Evolutionary conservation across 169 alveolate genomes (phyloP), one percentile per base, ranked within the genome.

Genomic region (Plasmodium ovale): DNA sequence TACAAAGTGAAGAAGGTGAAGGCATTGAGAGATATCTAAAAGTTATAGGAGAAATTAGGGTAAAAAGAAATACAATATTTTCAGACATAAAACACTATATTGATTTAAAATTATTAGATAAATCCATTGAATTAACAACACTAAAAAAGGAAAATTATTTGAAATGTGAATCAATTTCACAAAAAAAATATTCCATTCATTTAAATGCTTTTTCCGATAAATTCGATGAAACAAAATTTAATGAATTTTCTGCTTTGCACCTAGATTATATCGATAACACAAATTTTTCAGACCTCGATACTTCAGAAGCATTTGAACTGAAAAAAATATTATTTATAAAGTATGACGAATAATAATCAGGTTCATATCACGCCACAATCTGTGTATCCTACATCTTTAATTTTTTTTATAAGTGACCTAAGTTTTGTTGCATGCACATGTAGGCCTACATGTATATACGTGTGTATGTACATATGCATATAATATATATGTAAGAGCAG

Each of bases 121-220:
- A 77, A 23, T 54, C 74, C 5, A 77, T 64, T 44, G 88, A 60
- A 67, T 37, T 44, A 31, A 44, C 70, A 49, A 77, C 77, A 14
- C 56, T 77, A 39, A 64, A 77, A 60, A 77, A 60, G 10, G 23
- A 14, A 21, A 77, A 77, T 53, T 54, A 39, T 47, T 72, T 72
- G 21, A 72, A 72, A 31, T 54, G 19, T 72, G 71, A 72, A 9
- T 33, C 62, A 19, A 37, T 72, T 33, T 72, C 87, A 10, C 29
- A 16, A 29, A 29, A 44, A 44, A 72, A 72, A 56, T 77, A 77
- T 54, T 62, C 79, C 7, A 77, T 77, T 60, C 72, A 67, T 77
- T 77, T 77, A 42, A 77, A 77, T 77, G 88, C 88, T 21, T 77
- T 77, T 77, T 60, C 77, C 23, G 88, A 77, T 60, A 77, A 77